Conservation (phyloP, 1,284 basidiomycete genomes). For the Cystobasidium sp. region DNA sequence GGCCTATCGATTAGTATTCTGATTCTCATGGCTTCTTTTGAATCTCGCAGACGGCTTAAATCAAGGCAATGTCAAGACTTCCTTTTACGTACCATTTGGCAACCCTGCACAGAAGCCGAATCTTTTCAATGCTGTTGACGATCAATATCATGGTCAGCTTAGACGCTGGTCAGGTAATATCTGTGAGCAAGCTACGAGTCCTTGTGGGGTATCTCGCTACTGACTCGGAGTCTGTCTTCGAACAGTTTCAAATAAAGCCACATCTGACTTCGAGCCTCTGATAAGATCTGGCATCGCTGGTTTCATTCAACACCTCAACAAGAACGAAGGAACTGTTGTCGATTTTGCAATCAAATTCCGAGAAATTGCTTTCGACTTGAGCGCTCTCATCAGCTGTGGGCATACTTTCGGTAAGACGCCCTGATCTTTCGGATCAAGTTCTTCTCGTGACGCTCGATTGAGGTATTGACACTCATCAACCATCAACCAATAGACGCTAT, state of each 20-base stretch:
- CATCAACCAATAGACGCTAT: neutral
- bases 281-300: neutral
- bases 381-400: neutral
- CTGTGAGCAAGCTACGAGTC: neutral
- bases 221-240: too few relatives aligned
- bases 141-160: constrained; percentile 4
- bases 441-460: neutral
- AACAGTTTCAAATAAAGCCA: constrained; percentile 3
- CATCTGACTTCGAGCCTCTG: neutral
- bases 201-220: neutral
- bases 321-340: neutral
- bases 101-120: constrained; percentile 12
- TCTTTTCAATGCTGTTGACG: constrained; percentile 6
- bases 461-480: neutral
- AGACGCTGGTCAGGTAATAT: neutral
- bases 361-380: constrained; percentile 2
- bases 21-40: neutral
- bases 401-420: constrained; percentile 1
- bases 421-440: too few relatives aligned
- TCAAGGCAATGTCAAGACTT: constrained; percentile 1
- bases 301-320: neutral
- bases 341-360: constrained; percentile 4
- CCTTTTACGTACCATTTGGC: neutral
- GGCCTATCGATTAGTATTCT: neutral
- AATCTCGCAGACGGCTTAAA: neutral